Conservation (phyloP, 2,329 filamentous ascomycete genomes). For the Colletotrichum sp. region DNA sequence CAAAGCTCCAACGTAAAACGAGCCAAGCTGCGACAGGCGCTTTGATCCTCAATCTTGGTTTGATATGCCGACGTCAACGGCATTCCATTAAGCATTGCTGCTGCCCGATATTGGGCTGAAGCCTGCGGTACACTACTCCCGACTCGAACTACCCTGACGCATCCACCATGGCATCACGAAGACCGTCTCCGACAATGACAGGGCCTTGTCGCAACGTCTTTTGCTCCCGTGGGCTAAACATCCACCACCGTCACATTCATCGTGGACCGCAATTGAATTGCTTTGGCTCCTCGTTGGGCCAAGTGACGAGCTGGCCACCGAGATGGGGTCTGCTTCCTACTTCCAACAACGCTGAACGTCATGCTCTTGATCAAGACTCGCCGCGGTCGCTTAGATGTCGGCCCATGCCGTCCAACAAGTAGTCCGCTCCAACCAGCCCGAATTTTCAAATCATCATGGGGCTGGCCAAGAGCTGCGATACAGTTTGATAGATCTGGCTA, state of each 20-base stretch:
- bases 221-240: background rate
- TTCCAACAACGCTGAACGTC: background rate
- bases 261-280: background rate
- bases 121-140: background rate
- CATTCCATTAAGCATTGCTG: background rate
- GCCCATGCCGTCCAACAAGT: background rate
- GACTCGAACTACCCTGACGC: background rate
- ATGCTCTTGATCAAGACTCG: background rate
- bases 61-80: conserved; percentile 4
- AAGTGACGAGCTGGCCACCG: background rate
- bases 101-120: background rate
- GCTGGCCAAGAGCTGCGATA: background rate
- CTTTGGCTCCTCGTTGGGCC: background rate
- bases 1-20: background rate
- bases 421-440: background rate
- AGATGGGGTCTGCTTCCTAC: background rate
- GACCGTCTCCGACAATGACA: background rate
- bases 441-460: background rate
- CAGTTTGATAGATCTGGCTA: conserved; percentile 15
- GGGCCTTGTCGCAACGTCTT: background rate
- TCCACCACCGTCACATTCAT: conserved; percentile 8
- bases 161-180: background rate
- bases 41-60: conserved; percentile 1
- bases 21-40: background rate
- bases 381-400: background rate